Evolutionary conservation across 192 early-diverging fungal genomes (phyloP).

Genomic region (Jimgerdemannia lactiflua): DNA sequence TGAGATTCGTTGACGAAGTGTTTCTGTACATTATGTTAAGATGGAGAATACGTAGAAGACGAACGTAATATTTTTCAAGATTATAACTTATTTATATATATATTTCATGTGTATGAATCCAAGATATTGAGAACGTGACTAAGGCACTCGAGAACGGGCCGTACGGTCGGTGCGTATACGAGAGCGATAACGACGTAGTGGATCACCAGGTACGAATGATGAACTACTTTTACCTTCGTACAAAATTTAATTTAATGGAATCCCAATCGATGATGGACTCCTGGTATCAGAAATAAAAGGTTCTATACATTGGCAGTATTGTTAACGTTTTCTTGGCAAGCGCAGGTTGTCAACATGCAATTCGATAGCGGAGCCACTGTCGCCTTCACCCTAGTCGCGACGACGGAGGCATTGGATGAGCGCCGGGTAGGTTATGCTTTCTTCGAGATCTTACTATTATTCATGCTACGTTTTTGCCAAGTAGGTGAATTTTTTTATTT

Average conservation of each 20-base stretch:
- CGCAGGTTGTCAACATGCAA: conserved; percentile 26
- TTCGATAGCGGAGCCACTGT: conserved; percentile 26
- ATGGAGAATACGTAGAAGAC: not conserved
- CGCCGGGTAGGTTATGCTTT: conserved; percentile 9
- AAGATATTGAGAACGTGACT: conserved; percentile 47
- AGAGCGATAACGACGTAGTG: conserved; percentile 66
- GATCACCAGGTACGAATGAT: conserved; percentile 46
- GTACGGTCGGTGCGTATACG: conserved; percentile 70
- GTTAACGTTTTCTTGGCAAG: not conserved
- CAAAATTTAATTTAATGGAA: too few species aligned
- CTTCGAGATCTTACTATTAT: too few species aligned
- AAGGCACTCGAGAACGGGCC: conserved; percentile 45
- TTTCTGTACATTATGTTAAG: not conserved
- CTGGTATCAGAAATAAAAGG: not conserved
- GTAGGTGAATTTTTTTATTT: too few species aligned
- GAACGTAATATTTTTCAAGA: not conserved
- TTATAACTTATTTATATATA: not conserved
- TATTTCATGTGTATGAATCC: not conserved
- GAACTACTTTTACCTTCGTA: too few species aligned
- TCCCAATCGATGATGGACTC: too few species aligned
- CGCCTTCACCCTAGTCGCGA: conserved; percentile 20
- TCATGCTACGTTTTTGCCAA: too few species aligned
- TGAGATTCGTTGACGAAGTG: not conserved
- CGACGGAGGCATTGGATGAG: conserved; percentile 12
- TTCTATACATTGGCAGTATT: not conserved